Evolutionary conservation across 305 asterid genomes (phyloP).

Genomic region (Fraxinus floribunda): DNA sequence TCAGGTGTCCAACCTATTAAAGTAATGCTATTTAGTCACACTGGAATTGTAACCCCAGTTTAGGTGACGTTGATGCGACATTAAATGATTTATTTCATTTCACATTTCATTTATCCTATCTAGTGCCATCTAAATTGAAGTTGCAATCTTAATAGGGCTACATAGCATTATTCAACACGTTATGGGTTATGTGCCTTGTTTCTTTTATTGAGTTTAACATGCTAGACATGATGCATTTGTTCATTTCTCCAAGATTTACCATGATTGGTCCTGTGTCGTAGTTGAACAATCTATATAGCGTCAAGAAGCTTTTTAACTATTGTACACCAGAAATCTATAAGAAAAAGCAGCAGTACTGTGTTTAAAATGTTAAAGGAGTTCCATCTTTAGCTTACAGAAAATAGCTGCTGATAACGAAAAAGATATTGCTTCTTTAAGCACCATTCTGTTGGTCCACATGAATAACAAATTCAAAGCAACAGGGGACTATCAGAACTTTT

Average conservation of each 20-base stretch:
- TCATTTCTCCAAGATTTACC: background rate
- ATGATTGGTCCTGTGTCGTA: background rate
- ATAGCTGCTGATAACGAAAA: background rate
- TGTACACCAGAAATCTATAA: background rate
- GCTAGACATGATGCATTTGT: background rate
- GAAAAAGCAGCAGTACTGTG: background rate
- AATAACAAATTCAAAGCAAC: background rate
- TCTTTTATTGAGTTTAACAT: background rate
- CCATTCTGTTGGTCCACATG: background rate
- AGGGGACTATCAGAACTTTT: background rate
- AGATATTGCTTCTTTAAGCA: background rate
- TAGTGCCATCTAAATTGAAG: background rate
- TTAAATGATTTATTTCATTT: no score
- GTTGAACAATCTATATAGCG: background rate
- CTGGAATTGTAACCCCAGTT: background rate
- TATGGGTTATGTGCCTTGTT: background rate
- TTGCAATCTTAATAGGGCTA: background rate
- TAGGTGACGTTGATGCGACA: background rate
- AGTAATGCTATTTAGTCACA: background rate
- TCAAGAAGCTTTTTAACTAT: background rate
- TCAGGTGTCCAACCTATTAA: background rate
- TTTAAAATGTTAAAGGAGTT: background rate
- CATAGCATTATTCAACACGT: background rate
- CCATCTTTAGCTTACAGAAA: background rate
- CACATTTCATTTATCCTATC: no score